These are phyloP conservation scores for Colletotrichum tofieldiae DNA, from an alignment of 2,329 filamentous ascomycete genomes.

Conservation along the genomic window DNA sequence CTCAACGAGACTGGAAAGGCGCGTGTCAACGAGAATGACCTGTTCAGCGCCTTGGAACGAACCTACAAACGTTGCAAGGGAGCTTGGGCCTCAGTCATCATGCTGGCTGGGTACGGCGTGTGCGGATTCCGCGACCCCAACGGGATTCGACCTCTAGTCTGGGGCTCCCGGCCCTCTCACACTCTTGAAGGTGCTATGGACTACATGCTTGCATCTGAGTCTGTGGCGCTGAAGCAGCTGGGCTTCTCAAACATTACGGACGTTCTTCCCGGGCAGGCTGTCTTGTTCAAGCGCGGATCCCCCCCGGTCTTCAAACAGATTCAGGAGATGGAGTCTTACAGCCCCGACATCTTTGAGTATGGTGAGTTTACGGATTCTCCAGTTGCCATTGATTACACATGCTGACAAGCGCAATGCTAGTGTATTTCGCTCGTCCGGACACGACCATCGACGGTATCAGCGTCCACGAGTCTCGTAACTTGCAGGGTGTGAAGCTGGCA, in stretches of 20 bases:
- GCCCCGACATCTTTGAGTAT: conserved; percentile 84
- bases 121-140: conserved; percentile 78
- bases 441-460: conserved; percentile 89
- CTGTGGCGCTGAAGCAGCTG: conserved; percentile 85
- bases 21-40: conserved; percentile 83
- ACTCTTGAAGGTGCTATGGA: conserved; percentile 77
- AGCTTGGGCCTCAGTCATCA: conserved; percentile 84
- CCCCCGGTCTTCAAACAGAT: conserved; percentile 84
- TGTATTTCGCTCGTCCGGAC: conserved; percentile 90
- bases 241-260: conserved; percentile 84
- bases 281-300: conserved; percentile 86
- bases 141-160: conserved; percentile 85
- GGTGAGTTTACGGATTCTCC: neutral
- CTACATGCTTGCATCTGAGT: conserved; percentile 94
- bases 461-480: conserved; percentile 85
- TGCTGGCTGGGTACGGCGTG: conserved; percentile 86
- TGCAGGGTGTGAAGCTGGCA: conserved; percentile 89
- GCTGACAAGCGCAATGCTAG: conserved; percentile 70
- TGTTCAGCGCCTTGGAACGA: conserved; percentile 79
- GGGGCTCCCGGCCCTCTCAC: conserved; percentile 81
- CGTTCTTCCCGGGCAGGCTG: conserved; percentile 86
- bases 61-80: conserved; percentile 84
- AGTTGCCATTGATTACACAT: neutral
- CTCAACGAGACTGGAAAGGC: conserved; percentile 86
- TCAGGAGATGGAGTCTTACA: conserved; percentile 76